A percentile compares a stretch with the other conserved stretches of the same genome.
Conservation (phyloP, 495 filamentous ascomycete genomes). For the Achaetomiella virescens region DNA sequence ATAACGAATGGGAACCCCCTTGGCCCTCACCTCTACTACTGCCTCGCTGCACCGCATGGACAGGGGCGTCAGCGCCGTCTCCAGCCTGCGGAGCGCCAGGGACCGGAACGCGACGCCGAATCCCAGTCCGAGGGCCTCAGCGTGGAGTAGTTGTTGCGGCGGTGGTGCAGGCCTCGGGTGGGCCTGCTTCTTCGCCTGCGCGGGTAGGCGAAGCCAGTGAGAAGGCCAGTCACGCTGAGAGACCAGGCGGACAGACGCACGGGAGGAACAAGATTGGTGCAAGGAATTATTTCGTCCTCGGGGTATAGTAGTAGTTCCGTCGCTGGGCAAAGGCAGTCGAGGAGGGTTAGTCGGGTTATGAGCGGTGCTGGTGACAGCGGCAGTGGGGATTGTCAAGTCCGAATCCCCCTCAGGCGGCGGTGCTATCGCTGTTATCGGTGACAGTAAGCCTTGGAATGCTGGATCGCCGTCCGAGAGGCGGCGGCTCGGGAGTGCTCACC, state of each 20-base stretch:
- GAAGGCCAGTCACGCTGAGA: too few species aligned
- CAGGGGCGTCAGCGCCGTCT: conserved; percentile 16
- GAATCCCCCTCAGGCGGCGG: not conserved
- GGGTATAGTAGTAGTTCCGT: not conserved
- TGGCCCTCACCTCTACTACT: conserved; percentile 13
- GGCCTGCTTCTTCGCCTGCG: not conserved
- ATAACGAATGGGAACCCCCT: too few species aligned
- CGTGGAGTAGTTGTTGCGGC: not conserved
- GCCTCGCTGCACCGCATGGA: conserved; percentile 26
- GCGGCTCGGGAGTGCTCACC: conserved; percentile 1
- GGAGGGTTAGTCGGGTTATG: not conserved
- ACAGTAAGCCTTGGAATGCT: not conserved
- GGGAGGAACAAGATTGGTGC: conserved; percentile 6
- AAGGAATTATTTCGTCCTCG: conserved; percentile 9
- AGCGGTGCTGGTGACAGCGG: conserved; percentile 1
- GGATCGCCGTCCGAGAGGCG: conserved; percentile 4
- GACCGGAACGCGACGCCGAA: not conserved
- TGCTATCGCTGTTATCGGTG: too few species aligned
- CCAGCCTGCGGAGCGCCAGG: conserved; percentile 10
- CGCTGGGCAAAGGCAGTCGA: not conserved
- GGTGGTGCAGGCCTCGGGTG: not conserved
- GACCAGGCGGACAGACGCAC: not conserved
- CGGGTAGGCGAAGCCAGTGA: too few species aligned
- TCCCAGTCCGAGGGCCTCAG: conserved; percentile 1
- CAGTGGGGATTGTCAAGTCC: not conserved